phyloP scores from a whole-genome alignment of 768 basidiomycete genomes.

The Boletus rufocinnamomeus region DNA sequence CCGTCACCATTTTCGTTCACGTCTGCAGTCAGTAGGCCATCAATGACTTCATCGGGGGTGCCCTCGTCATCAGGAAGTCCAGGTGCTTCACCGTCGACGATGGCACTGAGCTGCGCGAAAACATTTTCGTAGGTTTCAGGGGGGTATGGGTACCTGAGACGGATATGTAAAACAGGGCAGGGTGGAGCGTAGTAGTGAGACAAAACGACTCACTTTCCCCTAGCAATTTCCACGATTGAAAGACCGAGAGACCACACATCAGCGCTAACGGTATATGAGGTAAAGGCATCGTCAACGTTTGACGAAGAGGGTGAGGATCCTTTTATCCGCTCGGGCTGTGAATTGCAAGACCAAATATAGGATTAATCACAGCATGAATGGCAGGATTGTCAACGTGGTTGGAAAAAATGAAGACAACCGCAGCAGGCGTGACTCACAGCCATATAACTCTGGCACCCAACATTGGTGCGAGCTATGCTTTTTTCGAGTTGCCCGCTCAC shows the following conservation, averaged over 20 bases:
- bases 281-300: constrained; percentile 34
- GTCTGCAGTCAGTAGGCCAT: constrained; percentile 11
- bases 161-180: constrained; percentile 4
- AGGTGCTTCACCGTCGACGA: constrained; percentile 93
- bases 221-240: constrained; percentile 89
- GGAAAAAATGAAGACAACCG: neutral
- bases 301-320: constrained; percentile 66
- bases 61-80: constrained; percentile 66
- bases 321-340: constrained; percentile 91
- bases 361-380: neutral
- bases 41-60: constrained; percentile 12
- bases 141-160: constrained; percentile 80
- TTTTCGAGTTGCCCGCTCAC: constrained; percentile 97
- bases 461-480: constrained; percentile 95
- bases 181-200: neutral
- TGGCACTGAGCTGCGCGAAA: constrained; percentile 95
- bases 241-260: constrained; percentile 98
- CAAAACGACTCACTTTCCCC: constrained; percentile 50
- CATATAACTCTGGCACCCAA: constrained; percentile 99
- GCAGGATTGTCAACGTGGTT: constrained; percentile 5
- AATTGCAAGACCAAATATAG: constrained; percentile 1
- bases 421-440: constrained; percentile 59
- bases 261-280: constrained; percentile 89
- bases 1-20: constrained; percentile 18
- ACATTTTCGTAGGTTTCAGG: constrained; percentile 97